Conservation (phyloP, 768 basidiomycete species). For the Hortiboletus flavorubellus region DNA sequence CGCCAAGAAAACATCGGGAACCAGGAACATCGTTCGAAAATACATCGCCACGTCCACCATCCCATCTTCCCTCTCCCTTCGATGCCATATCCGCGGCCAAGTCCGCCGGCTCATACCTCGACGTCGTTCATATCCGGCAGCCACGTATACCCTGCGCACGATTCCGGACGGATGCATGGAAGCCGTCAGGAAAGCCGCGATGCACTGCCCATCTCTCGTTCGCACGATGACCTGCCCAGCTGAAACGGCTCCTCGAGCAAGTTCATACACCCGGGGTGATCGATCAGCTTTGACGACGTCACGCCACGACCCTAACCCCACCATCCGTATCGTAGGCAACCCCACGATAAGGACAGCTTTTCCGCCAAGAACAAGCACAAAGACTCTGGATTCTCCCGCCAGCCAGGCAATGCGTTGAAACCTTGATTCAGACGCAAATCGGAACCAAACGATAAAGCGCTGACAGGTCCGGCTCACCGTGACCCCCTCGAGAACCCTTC, state of each 20-base stretch:
- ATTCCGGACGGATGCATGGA: neutral
- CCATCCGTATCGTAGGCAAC: neutral
- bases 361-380: neutral
- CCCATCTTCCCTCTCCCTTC: neutral
- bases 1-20: too few relatives aligned
- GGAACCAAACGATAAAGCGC: neutral
- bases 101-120: neutral
- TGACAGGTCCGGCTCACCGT: too few relatives aligned
- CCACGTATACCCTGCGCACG: too few relatives aligned
- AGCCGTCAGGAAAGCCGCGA: too few relatives aligned
- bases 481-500: too few relatives aligned
- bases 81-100: neutral
- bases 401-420: neutral
- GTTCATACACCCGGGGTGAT: neutral
- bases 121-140: neutral
- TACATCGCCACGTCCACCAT: too few relatives aligned
- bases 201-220: neutral
- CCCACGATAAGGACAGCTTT: neutral
- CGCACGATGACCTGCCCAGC: neutral
- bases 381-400: neutral
- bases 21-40: too few relatives aligned
- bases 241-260: neutral
- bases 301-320: neutral
- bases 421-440: neutral
- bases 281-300: neutral